Conservation (phyloP, 768 basidiomycete genomes). For the Polyporus arcularius region DNA sequence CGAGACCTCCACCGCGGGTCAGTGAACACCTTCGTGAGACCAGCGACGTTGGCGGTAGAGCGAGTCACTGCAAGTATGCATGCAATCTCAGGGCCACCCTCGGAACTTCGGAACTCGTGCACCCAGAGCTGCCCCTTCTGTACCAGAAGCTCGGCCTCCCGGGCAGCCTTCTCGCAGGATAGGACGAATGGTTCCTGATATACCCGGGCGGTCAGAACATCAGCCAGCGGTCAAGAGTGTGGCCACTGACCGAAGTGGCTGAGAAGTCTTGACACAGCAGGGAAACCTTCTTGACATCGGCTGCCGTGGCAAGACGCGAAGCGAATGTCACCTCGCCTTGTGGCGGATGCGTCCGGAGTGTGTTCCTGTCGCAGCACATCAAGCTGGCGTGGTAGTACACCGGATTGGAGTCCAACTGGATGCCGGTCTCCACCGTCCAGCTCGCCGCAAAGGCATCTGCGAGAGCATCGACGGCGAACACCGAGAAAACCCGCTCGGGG, state of each 20-base stretch:
- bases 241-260: slow-evolving; percentile 50
- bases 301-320: slow-evolving; percentile 44
- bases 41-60: slow-evolving; percentile 53
- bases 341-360: slow-evolving; percentile 26
- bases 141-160: slow-evolving; percentile 57
- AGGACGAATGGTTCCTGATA: slow-evolving; percentile 58
- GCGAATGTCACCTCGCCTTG: slow-evolving; percentile 31
- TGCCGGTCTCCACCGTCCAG: slow-evolving; percentile 51
- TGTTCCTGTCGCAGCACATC: slow-evolving; percentile 51
- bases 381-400: slow-evolving; percentile 64
- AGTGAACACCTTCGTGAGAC: slow-evolving; percentile 76
- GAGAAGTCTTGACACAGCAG: slow-evolving; percentile 59
- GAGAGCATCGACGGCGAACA: slow-evolving; percentile 58
- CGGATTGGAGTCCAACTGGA: slow-evolving; percentile 37
- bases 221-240: background rate
- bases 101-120: slow-evolving; percentile 42
- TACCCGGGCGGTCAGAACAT: background rate
- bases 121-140: slow-evolving; percentile 57
- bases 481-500: slow-evolving; percentile 56
- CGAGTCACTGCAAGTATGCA: slow-evolving; percentile 72
- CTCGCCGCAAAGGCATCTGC: slow-evolving; percentile 44
- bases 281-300: slow-evolving; percentile 41
- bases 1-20: slow-evolving; percentile 48
- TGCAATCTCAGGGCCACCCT: slow-evolving; percentile 44
- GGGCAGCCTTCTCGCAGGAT: slow-evolving; percentile 38